Conservation (phyloP, 805 yeast genomes). For the Spathaspora sp. region DNA sequence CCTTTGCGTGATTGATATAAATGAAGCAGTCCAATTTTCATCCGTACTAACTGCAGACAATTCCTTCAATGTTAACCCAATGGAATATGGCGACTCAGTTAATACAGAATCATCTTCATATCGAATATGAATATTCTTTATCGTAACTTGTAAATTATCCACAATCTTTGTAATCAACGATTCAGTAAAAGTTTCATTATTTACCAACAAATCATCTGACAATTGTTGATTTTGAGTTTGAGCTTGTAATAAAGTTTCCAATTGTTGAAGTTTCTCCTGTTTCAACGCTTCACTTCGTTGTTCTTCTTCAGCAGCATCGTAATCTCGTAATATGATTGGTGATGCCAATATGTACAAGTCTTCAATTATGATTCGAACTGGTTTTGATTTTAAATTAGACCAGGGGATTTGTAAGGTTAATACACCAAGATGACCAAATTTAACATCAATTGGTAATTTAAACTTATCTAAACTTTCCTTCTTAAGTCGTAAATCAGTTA, state of each 20-base stretch:
- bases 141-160: slow-evolving; percentile 88
- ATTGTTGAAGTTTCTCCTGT: slow-evolving; percentile 58
- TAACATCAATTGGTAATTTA: slow-evolving; percentile 81
- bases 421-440: slow-evolving; percentile 86
- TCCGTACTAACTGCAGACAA: slow-evolving; percentile 90
- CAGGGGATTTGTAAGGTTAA: slow-evolving; percentile 92
- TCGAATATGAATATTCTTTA: slow-evolving; percentile 85
- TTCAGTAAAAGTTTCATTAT: slow-evolving; percentile 81
- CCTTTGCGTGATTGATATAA: slow-evolving; percentile 65
- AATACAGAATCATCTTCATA: slow-evolving; percentile 79
- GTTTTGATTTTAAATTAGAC: slow-evolving; percentile 90
- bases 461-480: slow-evolving; percentile 87
- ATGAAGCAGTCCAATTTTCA: slow-evolving; percentile 78
- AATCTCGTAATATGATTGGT: slow-evolving; percentile 61
- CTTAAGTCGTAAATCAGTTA: slow-evolving; percentile 71
- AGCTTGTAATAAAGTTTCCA: slow-evolving; percentile 60
- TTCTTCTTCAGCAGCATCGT: slow-evolving; percentile 53
- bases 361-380: slow-evolving; percentile 83
- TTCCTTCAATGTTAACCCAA: slow-evolving; percentile 82
- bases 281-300: slow-evolving; percentile 62
- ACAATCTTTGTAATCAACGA: slow-evolving; percentile 83
- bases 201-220: slow-evolving; percentile 26
- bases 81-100: slow-evolving; percentile 70
- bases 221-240: slow-evolving; percentile 24
- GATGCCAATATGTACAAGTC: slow-evolving; percentile 81